Percentiles rank a stretch among this genome's conserved stretches.
phyloP scores from a whole-genome alignment of 331 rosid species.

The Ulmus americana region DNA sequence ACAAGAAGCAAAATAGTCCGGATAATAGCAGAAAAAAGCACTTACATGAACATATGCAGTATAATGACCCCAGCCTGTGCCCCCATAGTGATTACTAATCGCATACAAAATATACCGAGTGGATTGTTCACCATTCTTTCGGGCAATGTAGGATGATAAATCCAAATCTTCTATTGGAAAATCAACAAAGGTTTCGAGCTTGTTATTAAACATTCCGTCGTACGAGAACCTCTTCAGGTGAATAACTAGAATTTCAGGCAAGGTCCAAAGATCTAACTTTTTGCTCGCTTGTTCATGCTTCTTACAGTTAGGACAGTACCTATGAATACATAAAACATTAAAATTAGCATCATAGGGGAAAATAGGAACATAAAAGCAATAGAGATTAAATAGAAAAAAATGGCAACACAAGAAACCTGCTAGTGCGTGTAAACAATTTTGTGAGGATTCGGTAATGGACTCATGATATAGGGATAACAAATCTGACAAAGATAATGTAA shows the following conservation, averaged over 20 bases:
- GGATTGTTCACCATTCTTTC: slow-evolving; percentile 29
- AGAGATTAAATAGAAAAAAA: not conserved
- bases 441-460: not conserved
- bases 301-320: slow-evolving; percentile 86
- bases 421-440: not conserved
- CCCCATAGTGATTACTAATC: slow-evolving; percentile 80
- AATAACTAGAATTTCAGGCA: slow-evolving; percentile 77
- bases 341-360: too few relatives aligned
- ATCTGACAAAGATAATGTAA: not conserved
- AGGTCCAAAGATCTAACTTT: slow-evolving; percentile 87
- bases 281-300: slow-evolving; percentile 71
- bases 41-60: slow-evolving; percentile 77
- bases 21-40: slow-evolving; percentile 8
- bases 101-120: slow-evolving; percentile 58
- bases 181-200: slow-evolving; percentile 72
- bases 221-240: slow-evolving; percentile 83
- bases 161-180: slow-evolving; percentile 69
- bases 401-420: not conserved
- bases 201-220: slow-evolving; percentile 44
- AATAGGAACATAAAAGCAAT: slow-evolving; percentile 9
- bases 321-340: slow-evolving; percentile 16
- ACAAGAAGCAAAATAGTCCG: not conserved
- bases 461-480: not conserved
- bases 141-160: slow-evolving; percentile 42
- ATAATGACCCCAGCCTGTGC: slow-evolving; percentile 82